Base-by-base conservation (phyloP, 2,329 filamentous ascomycete genomes). In the Aspergillus pseudoglaucus region DNA sequence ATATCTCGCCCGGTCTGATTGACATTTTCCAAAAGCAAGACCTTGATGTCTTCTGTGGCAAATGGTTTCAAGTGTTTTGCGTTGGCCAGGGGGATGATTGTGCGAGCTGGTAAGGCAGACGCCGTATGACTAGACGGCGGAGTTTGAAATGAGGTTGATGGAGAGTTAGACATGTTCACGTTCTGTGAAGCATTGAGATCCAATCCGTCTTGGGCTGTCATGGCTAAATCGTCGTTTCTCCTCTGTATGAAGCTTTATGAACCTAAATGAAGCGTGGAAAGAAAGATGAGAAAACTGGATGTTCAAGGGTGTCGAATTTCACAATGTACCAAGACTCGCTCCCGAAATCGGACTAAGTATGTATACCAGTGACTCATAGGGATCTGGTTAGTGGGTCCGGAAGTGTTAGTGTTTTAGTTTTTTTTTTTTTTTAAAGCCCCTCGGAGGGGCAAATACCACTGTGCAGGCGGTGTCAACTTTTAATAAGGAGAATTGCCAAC, bases 31-130 rank as follows among this genome's bases (percentile, higher is more conserved):
- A 98, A 76, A 15, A 98, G 79, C 48, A 98, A 74, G 48, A 98
- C 95, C 75, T 96, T 97, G 73, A 98, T 90, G 65, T 97, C 91
- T 64, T 91, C 84, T 18, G 90, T 93, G 65, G 91, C 85, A 73
- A 98, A 98, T 14, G 93, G 93, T 75, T 96, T 96, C 58, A 98
- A 75, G 58, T 85, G 85, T 73, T 95, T 96, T 14, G 68, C 60
- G 46, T 74, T 70, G 32, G 71, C 55, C 57, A 71, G 60, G 32
- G 77, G 70, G 38, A 69, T 67, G 37, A 66, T 69, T 8, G 27
- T 22, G 56, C 70, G 71, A 50, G 59, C 54, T 42, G 53, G 67
- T 42, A 74, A 65, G 46, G 65, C 71, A 48, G 62, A 73, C 53
- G 71, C 70, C 56, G 77, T 75, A 71, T 79, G 79, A 72, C 83